A percentile compares a stretch with the other conserved stretches of the same genome.
phyloP scores from a whole-genome alignment of 2,329 filamentous ascomycete species.

The Oidium heveae region DNA sequence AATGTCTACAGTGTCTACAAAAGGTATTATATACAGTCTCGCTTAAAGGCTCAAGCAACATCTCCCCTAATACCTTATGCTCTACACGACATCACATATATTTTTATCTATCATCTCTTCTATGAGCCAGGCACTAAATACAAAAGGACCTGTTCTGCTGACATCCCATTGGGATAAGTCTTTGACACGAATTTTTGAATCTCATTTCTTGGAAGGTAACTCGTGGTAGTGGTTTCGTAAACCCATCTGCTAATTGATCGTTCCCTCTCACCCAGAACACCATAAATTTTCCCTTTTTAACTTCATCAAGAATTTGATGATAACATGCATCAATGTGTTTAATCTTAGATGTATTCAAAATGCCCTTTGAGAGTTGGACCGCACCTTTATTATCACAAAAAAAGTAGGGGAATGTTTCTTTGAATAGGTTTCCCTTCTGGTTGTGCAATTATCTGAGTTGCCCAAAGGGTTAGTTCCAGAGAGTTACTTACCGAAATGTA shows the following conservation, averaged over 20 bases:
- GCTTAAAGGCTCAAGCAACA: too few relatives aligned
- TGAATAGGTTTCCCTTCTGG: neutral
- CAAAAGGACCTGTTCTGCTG: neutral
- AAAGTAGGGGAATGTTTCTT: neutral
- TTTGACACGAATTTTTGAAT: neutral
- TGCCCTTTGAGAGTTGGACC: neutral
- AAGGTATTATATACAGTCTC: too few relatives aligned
- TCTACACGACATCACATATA: neutral
- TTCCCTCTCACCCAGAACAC: neutral
- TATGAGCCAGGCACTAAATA: neutral
- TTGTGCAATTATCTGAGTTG: too few relatives aligned
- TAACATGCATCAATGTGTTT: neutral
- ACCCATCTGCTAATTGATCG: neutral
- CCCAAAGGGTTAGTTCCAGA: too few relatives aligned
- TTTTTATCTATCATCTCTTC: neutral
- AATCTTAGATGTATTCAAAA: neutral
- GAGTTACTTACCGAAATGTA: too few relatives aligned
- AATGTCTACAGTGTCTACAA: too few relatives aligned
- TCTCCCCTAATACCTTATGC: neutral
- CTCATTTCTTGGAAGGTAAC: neutral
- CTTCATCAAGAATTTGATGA: constrained; percentile 1
- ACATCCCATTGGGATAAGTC: neutral
- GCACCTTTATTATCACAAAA: neutral
- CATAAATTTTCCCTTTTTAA: neutral
- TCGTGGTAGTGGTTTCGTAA: neutral